These are phyloP conservation scores for Uronychia setigera DNA, from an alignment of 73 alveolate genomes.

Conservation along the genomic window DNA sequence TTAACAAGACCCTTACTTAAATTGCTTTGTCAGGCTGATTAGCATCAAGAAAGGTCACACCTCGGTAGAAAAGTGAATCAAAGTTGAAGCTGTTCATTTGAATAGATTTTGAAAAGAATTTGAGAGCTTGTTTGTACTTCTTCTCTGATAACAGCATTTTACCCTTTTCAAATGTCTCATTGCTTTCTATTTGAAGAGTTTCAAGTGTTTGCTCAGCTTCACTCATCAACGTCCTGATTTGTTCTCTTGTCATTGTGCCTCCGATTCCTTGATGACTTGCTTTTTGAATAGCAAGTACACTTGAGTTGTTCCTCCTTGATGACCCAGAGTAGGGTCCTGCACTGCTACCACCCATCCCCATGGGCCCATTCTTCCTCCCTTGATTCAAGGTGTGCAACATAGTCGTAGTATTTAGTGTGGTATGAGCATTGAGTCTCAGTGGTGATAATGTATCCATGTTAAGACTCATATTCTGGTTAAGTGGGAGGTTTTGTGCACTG, in stretches of 20 bases:
- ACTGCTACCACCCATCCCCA: too few relatives aligned
- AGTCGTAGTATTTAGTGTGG: neutral
- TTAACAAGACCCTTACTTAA: neutral
- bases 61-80: slow-evolving; percentile 53
- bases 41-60: slow-evolving; percentile 45
- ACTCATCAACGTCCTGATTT: neutral
- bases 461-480: neutral
- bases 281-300: neutral
- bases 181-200: neutral
- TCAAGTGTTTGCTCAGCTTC: neutral
- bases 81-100: slow-evolving; percentile 25
- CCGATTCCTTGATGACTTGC: neutral
- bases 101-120: slow-evolving; percentile 39
- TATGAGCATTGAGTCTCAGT: neutral
- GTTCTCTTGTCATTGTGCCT: neutral
- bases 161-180: slow-evolving; percentile 48
- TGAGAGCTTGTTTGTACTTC: slow-evolving; percentile 66
- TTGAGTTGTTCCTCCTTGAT: neutral
- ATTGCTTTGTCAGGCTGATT: slow-evolving; percentile 60
- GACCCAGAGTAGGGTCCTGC: neutral
- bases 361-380: too few relatives aligned
- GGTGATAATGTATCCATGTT: neutral
- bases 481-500: neutral
- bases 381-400: neutral
- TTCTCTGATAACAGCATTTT: slow-evolving; percentile 50